Percentiles rank a stretch among this genome's conserved stretches.
phyloP scores from a whole-genome alignment of 1,139 yeast species.

The Taiozyma onychis region DNA sequence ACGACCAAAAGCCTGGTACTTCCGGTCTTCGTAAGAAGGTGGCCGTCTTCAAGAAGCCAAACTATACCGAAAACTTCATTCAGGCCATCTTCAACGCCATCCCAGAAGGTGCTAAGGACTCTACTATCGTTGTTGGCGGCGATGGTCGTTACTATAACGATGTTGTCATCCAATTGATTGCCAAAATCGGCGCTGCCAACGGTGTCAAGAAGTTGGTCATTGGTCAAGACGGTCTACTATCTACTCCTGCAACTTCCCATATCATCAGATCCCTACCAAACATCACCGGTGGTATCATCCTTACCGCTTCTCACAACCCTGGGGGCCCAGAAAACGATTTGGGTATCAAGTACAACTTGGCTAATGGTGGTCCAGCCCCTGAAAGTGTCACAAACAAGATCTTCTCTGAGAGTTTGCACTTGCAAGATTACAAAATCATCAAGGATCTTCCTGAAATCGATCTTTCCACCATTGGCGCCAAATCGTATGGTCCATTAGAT shows the following conservation, averaged over 20 bases:
- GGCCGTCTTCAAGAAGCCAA: constrained; percentile 68
- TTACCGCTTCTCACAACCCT: constrained; percentile 98
- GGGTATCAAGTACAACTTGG: constrained; percentile 92
- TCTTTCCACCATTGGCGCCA: constrained; percentile 49
- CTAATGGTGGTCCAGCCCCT: constrained; percentile 99
- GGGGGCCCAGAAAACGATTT: constrained; percentile 93
- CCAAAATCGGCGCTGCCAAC: constrained; percentile 83
- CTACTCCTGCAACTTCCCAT: constrained; percentile 96
- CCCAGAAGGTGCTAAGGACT: constrained; percentile 76
- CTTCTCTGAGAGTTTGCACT: constrained; percentile 58
- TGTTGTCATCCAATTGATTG: constrained; percentile 73
- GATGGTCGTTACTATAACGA: constrained; percentile 94
- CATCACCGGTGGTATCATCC: constrained; percentile 92
- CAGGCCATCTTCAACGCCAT: constrained; percentile 82
- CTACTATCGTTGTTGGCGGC: constrained; percentile 90
- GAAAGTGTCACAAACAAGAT: constrained; percentile 88
- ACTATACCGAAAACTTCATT: constrained; percentile 91
- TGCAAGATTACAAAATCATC: constrained; percentile 55
- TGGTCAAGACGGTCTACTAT: constrained; percentile 82
- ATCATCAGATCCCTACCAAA: constrained; percentile 64
- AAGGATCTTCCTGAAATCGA: constrained; percentile 55
- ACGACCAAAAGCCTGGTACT: constrained; percentile 96
- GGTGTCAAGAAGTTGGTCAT: constrained; percentile 80
- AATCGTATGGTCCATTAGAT: constrained; percentile 44
- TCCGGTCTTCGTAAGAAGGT: constrained; percentile 95